phyloP scores from a whole-genome alignment of 306 rosid species.

The Vigna unguiculata region DNA sequence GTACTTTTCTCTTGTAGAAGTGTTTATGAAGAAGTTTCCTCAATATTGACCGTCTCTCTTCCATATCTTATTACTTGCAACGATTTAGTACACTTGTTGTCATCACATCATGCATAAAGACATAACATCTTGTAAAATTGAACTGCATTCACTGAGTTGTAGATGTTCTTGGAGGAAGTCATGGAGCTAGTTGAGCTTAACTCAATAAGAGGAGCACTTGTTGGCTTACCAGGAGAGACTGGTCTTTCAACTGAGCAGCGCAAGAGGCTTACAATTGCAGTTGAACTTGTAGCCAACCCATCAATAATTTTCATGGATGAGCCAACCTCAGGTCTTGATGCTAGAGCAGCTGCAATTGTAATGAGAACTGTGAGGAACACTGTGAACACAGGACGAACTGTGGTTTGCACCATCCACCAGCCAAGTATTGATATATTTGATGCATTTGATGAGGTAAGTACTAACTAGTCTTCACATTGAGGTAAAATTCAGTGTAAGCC shows the following conservation, averaged over 20 bases:
- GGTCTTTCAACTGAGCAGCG: slow-evolving; percentile 91
- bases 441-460: slow-evolving; percentile 89
- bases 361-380: slow-evolving; percentile 98
- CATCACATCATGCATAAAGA: neutral
- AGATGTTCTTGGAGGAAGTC: slow-evolving; percentile 93
- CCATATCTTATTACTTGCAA: neutral
- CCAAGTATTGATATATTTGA: slow-evolving; percentile 97
- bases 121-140: neutral
- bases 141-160: slow-evolving; percentile 25
- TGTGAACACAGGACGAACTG: slow-evolving; percentile 88
- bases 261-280: slow-evolving; percentile 85
- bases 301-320: slow-evolving; percentile 98
- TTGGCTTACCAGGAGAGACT: slow-evolving; percentile 79
- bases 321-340: slow-evolving; percentile 97
- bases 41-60: neutral
- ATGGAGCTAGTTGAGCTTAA: slow-evolving; percentile 92
- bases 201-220: slow-evolving; percentile 73
- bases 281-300: slow-evolving; percentile 94
- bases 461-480: neutral
- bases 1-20: too few relatives aligned
- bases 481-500: neutral
- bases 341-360: slow-evolving; percentile 94
- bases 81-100: neutral
- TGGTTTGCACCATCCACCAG: slow-evolving; percentile 96
- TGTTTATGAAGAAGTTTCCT: too few relatives aligned